Conservation (phyloP, 805 yeast genomes). For the Saturnispora saitoi region DNA sequence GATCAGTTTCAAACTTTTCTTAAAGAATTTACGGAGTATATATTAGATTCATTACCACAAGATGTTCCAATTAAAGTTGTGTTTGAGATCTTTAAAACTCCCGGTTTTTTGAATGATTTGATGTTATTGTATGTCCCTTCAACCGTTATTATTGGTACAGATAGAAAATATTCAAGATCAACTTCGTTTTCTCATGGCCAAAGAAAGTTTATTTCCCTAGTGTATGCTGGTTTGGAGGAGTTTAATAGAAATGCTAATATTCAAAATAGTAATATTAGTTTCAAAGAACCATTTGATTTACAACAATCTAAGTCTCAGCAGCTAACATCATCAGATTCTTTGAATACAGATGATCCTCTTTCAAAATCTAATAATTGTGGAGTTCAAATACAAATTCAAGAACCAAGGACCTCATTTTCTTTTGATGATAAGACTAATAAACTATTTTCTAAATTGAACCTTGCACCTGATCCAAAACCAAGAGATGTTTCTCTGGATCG, state of each 20-base stretch:
- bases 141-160: constrained; percentile 37
- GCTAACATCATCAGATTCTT: not conserved
- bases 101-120: constrained; percentile 46
- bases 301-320: not conserved
- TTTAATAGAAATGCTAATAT: not conserved
- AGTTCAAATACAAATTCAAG: constrained; percentile 5
- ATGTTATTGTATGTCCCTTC: constrained; percentile 52
- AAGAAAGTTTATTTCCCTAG: constrained; percentile 22
- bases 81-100: constrained; percentile 46
- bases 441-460: constrained; percentile 1
- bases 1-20: constrained; percentile 17
- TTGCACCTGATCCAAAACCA: constrained; percentile 9
- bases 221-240: constrained; percentile 19
- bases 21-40: constrained; percentile 34
- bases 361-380: not conserved
- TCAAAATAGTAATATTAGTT: not conserved
- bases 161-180: constrained; percentile 19
- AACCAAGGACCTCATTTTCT: not conserved
- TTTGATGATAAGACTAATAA: not conserved
- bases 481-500: not conserved
- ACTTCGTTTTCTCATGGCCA: constrained; percentile 21
- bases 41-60: constrained; percentile 22
- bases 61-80: constrained; percentile 36
- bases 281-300: constrained; percentile 17
- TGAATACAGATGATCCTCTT: not conserved